Conservation (phyloP, 2,329 filamentous ascomycete genomes). For the Aspergillus phoenicis region DNA sequence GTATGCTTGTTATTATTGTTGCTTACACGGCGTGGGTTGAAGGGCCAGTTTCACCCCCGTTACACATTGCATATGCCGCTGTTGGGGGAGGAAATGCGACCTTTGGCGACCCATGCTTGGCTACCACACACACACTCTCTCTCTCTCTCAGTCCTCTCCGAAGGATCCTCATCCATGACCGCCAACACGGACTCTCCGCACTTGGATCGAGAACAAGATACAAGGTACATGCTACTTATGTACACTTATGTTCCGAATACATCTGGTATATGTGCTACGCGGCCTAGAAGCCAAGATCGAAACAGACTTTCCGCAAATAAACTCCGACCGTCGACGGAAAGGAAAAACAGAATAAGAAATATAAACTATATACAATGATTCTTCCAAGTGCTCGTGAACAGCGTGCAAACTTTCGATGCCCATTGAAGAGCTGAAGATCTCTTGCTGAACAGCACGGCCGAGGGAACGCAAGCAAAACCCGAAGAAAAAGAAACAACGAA, state of each 20-base stretch:
- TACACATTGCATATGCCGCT: constrained; percentile 1
- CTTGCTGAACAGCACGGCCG: neutral
- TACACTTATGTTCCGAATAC: neutral
- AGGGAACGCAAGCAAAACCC: neutral
- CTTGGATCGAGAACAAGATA: neutral
- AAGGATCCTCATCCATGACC: neutral
- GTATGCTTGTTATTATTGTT: neutral
- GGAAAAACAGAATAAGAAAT: neutral
- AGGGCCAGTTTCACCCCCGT: neutral
- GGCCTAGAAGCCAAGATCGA: neutral
- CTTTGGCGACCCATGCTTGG: neutral
- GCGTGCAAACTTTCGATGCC: neutral
- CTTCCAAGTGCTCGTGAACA: neutral
- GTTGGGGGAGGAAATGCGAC: neutral
- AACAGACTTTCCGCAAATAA: constrained; percentile 1
- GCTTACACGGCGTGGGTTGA: neutral
- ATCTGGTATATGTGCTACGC: neutral
- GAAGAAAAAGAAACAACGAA: neutral
- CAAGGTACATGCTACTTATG: neutral
- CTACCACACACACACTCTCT: neutral
- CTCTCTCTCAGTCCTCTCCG: neutral
- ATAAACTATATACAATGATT: neutral
- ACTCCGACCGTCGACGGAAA: neutral
- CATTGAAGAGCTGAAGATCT: neutral
- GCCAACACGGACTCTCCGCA: neutral